phyloP scores from a whole-genome alignment of 208 protist genomes.

The Trypanosoma congolense region DNA sequence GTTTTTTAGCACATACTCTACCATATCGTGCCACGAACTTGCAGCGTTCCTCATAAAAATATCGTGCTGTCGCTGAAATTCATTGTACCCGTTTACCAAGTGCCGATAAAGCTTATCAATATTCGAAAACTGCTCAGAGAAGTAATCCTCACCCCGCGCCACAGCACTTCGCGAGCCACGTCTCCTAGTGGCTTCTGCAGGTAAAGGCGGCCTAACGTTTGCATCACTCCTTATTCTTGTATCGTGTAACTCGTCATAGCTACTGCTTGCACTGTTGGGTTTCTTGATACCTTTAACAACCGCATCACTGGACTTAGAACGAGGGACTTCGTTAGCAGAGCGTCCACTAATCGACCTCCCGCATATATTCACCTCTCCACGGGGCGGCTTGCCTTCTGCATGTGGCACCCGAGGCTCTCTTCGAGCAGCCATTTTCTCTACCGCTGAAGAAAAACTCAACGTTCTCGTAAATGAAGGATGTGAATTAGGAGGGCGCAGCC shows the following conservation, averaged over 20 bases:
- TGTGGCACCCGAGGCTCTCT: not conserved
- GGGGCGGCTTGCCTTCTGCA: not conserved
- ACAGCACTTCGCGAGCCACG: not conserved
- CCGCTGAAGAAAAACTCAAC: not conserved
- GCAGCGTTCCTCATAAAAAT: slow-evolving; percentile 12
- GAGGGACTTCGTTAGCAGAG: too few species aligned
- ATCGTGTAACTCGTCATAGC: too few species aligned
- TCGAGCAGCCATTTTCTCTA: not conserved
- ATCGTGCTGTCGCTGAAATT: slow-evolving; percentile 22
- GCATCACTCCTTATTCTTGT: too few species aligned
- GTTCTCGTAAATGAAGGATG: too few species aligned
- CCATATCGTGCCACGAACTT: not conserved
- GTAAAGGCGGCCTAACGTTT: too few species aligned
- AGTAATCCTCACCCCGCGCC: slow-evolving; percentile 18
- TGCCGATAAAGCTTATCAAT: slow-evolving; percentile 58
- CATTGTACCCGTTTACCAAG: slow-evolving; percentile 44
- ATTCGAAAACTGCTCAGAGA: slow-evolving; percentile 27
- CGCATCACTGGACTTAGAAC: too few species aligned
- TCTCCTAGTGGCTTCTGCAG: not conserved
- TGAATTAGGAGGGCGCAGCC: not conserved
- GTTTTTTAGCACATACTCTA: not conserved
- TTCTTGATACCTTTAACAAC: too few species aligned
- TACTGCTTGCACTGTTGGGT: too few species aligned
- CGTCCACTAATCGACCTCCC: too few species aligned
- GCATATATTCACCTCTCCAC: too few species aligned